Evolutionary conservation across 2,329 filamentous ascomycete genomes (phyloP).

Genomic region (Elsinoe fawcettii): DNA sequence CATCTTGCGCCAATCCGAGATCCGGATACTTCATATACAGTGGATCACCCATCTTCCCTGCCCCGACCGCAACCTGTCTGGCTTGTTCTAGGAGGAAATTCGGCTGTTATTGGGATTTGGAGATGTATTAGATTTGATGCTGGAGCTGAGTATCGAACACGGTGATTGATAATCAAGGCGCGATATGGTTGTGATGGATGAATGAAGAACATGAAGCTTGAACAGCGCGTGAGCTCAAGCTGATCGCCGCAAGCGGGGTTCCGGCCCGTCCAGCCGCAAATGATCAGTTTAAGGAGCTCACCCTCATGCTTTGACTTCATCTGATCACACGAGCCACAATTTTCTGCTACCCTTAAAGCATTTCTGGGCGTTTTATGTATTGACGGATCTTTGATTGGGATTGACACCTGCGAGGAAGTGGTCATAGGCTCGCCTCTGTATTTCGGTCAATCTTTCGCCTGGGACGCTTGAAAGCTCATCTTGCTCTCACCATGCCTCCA

Average conservation of each 20-base stretch:
- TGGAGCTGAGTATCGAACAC: not conserved
- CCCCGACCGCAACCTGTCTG: not conserved
- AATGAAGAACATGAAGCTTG: not conserved
- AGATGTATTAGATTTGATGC: not conserved
- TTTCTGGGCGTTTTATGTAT: not conserved
- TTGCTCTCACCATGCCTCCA: slow-evolving; percentile 8
- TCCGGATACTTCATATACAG: slow-evolving; percentile 81
- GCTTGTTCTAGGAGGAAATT: not conserved
- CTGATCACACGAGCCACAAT: not conserved
- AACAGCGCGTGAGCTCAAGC: slow-evolving; percentile 9
- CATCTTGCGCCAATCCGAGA: slow-evolving; percentile 73
- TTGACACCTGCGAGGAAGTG: not conserved
- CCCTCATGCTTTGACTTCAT: not conserved
- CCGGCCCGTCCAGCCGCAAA: not conserved
- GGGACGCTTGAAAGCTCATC: not conserved
- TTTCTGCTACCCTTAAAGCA: not conserved
- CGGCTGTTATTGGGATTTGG: no score
- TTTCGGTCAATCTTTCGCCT: not conserved
- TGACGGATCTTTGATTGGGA: not conserved
- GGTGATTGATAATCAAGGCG: not conserved
- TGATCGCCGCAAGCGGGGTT: not conserved
- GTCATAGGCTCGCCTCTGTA: no score
- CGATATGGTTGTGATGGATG: not conserved
- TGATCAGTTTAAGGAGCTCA: not conserved
- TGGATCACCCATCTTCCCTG: slow-evolving; percentile 58